Base-by-base conservation (phyloP, 2,329 filamentous ascomycete genomes). In the Aspergillus spinulosporus region DNA sequence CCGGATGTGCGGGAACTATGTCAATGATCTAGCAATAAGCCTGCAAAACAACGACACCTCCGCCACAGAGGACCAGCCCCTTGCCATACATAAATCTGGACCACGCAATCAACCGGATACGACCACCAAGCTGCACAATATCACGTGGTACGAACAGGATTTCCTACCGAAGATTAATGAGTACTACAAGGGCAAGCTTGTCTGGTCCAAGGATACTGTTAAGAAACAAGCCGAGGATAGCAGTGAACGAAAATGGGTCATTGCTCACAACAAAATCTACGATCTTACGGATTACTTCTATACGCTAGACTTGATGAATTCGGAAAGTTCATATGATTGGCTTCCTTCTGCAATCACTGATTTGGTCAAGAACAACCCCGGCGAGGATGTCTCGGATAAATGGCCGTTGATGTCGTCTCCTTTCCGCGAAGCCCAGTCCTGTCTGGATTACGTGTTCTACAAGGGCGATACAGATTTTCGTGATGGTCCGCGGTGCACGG, bases 211-310 rank as follows among this genome's bases (percentile, higher is more conserved):
- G 45, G 72, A 74, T 1, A 78, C 77, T 1, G 78, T 99, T 58
- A 75, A 82, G 56, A 76, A 74, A 0, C 80, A 95, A 61, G 94
- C 92, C 15, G 70, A 84, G 31, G 76, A 88, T 29, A 75, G 86
- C 34, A 75, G 86, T 12, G 81, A 85, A 52, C 87, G 89, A 64
- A 82, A 84, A 68, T 97, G 94, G 92, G 88, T 90, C 61, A 88
- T 89, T 53, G 84, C 96, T 59, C 80, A 90, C 31, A 80, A 86
- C 52, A 83, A 82, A 50, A 81, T 99, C 15, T 97, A 94, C 70
- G 95, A 99, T 70, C 75, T 99, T 52, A 96, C 90, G 0, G 85
- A 97, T 71, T 99, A 99, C 76, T 93, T 92, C 74, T 80, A 91
- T 68, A 96, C 92, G 0, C 75, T 86, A 42, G 77, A 88, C 6